These are phyloP conservation scores for Simplicillium aogashimaense DNA, from an alignment of 2,329 filamentous ascomycete species.

Conservation along the genomic window DNA sequence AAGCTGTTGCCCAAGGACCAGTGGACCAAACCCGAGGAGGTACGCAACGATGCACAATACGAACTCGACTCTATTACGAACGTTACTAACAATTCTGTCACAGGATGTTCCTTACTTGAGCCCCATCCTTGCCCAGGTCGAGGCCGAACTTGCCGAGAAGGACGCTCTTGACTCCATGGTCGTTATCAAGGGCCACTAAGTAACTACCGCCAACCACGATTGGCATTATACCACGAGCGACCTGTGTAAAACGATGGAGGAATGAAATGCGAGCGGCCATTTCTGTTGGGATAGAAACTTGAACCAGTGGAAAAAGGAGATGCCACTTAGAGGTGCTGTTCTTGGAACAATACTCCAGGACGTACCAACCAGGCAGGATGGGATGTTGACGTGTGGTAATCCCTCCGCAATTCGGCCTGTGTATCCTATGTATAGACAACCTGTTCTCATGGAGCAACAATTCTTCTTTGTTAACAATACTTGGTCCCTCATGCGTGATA, in stretches of 20 bases:
- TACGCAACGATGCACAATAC: conserved; percentile 16
- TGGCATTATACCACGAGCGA: no score
- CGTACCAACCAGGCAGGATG: no score
- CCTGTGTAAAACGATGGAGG: no score
- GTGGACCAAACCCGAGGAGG: conserved; percentile 49
- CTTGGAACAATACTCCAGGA: no score
- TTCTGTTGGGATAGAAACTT: background rate
- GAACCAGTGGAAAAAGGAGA: no score
- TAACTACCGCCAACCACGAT: background rate
- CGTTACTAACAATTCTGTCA: conserved; percentile 10
- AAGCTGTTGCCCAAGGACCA: conserved; percentile 53
- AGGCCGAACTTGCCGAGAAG: conserved; percentile 41
- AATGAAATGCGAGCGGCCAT: background rate
- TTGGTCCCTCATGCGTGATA: no score
- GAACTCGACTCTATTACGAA: background rate
- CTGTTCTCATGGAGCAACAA: conserved; percentile 14
- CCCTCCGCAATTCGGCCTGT: conserved; percentile 10
- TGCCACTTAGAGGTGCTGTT: no score
- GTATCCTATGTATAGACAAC: conserved; percentile 24
- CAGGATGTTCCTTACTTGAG: conserved; percentile 45
- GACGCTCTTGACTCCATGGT: conserved; percentile 39
- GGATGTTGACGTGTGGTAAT: no score
- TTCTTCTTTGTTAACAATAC: conserved; percentile 1
- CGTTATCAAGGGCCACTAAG: conserved; percentile 39
- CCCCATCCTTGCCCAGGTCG: conserved; percentile 41